Evolutionary conservation across 345 rosid species (phyloP), one percentile per base, ranked within the genome.

Genomic region (Lumnitzera littorea): DNA sequence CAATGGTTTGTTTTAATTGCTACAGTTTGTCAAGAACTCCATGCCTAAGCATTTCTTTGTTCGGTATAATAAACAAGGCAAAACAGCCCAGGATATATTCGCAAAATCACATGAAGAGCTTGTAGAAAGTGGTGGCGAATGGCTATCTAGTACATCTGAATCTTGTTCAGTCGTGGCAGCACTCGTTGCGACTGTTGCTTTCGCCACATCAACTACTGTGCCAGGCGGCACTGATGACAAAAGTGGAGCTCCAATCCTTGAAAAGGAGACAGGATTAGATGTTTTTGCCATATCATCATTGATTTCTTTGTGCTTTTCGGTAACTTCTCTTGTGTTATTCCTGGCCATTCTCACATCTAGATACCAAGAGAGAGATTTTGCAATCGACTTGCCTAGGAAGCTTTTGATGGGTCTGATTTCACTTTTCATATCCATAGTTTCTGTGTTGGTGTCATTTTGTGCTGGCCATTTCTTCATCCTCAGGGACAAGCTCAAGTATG

Each of bases 141-240:
- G 88, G 88, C 76, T 83, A 1, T 76, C 62, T 23, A 61, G 17
- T 61, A 83, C 88, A 4, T 80, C 88, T 0, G 57, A 78, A 15
- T 80, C 85, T 1, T 83, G 85, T 67, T 80, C 85, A 1, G 78
- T 80, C 2, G 85, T 83, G 62, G 83, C 83, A 0, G 85, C 83
- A 20, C 76, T 83, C 65, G 78, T 80, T 2, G 83, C 83, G 16
- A 80, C 85, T 0, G 85, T 80, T 13, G 82, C 83, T 36, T 83
- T 83, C 5, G 79, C 85, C 36, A 69, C 85, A 16, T 71, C 85
- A 13, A 13, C 78, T 15, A 48, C 79, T 13, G 74, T 83, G 4
- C 82, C 85, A 0, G 82, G 82, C 0, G 80, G 82, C 1, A 47
- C 61, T 27, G 53, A 17, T 3, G 47, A 66, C 7, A 58, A 49